A percentile compares a stretch with the other conserved stretches of the same genome.
Conservation (phyloP, 2,329 filamentous ascomycete genomes). For the Fusarium abutilonis region DNA sequence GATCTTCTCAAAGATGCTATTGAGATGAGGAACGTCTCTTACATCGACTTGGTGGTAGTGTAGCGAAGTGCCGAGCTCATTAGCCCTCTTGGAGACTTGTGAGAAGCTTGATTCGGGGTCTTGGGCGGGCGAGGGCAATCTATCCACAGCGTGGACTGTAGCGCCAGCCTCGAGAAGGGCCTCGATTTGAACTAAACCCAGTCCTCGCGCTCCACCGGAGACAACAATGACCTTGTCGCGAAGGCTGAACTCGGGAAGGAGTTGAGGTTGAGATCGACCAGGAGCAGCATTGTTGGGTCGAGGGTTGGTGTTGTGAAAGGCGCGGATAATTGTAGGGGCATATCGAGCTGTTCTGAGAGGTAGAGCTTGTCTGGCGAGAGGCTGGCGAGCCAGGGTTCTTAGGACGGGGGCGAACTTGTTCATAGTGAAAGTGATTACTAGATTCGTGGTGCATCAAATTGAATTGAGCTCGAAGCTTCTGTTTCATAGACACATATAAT, state of each 20-base stretch:
- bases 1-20: conserved; percentile 74
- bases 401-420: conserved; percentile 42
- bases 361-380: conserved; percentile 22
- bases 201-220: conserved; percentile 78
- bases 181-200: conserved; percentile 81
- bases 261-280: conserved; percentile 33
- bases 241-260: conserved; percentile 79
- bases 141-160: conserved; percentile 74
- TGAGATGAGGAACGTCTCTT: conserved; percentile 73
- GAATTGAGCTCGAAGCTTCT: background rate
- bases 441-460: background rate
- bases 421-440: conserved; percentile 27
- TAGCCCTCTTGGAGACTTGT: conserved; percentile 70
- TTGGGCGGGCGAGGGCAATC: conserved; percentile 62
- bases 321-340: conserved; percentile 25
- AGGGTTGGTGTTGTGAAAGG: conserved; percentile 38
- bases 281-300: conserved; percentile 33
- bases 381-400: conserved; percentile 33
- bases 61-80: conserved; percentile 72
- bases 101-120: conserved; percentile 67
- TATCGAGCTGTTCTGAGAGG: conserved; percentile 18
- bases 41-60: conserved; percentile 85
- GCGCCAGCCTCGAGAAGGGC: conserved; percentile 84
- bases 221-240: conserved; percentile 78
- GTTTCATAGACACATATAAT: no score